Percentiles rank a stretch among this genome's conserved stretches.
Conservation (phyloP, 2,329 filamentous ascomycete species). For the Sclerotinia spermophila region DNA sequence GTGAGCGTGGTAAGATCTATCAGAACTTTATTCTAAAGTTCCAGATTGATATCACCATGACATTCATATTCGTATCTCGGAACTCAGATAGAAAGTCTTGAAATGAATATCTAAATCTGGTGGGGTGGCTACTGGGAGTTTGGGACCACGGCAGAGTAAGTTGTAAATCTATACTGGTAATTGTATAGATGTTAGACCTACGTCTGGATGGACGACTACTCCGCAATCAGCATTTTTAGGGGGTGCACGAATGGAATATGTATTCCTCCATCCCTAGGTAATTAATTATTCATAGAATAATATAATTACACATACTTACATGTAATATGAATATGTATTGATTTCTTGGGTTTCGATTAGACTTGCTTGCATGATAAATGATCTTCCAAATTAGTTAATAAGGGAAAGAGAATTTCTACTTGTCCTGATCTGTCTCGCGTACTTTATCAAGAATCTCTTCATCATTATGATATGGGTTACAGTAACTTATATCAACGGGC, state of each 20-base stretch:
- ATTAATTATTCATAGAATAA: not conserved
- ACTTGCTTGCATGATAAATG: not conserved
- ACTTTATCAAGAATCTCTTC: conserved; percentile 15
- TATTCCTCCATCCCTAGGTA: not conserved
- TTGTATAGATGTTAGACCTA: not conserved
- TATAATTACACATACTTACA: not conserved
- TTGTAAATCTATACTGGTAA: not conserved
- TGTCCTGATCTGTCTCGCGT: not conserved
- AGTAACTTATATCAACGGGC: not conserved
- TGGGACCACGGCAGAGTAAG: not conserved
- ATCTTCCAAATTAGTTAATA: not conserved
- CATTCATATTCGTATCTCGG: conserved; percentile 1
- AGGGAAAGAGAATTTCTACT: not conserved
- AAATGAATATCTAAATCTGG: not conserved
- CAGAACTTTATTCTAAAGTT: not conserved
- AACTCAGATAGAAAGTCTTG: not conserved
- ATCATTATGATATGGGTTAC: conserved; percentile 1
- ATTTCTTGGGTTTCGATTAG: not conserved
- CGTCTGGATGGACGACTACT: not conserved
- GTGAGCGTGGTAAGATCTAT: conserved; percentile 1
- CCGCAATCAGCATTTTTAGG: not conserved
- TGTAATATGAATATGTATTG: not conserved
- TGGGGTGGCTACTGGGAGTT: not conserved
- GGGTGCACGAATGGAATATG: not conserved
- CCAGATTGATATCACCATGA: not conserved